phyloP scores from a whole-genome alignment of 192 early-diverging fungal genomes.

The Mortierella hygrophila region DNA sequence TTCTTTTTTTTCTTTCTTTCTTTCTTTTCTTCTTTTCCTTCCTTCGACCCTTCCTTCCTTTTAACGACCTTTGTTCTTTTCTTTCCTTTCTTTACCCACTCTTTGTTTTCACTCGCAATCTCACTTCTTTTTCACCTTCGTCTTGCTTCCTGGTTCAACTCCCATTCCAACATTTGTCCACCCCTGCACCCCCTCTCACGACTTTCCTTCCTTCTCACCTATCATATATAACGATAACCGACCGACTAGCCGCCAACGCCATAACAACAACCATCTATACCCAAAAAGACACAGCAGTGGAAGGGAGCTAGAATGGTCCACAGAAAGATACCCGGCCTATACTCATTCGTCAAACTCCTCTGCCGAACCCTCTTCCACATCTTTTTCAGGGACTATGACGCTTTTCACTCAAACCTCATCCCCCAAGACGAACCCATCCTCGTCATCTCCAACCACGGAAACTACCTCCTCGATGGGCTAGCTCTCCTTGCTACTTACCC shows the following conservation, averaged over 20 bases:
- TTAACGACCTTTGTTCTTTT: neutral
- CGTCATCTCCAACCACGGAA: conserved; percentile 60
- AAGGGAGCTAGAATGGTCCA: conserved; percentile 1
- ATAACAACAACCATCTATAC: neutral
- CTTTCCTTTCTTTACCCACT: no score
- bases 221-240: neutral
- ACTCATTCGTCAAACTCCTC: conserved; percentile 47
- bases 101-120: neutral
- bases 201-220: neutral
- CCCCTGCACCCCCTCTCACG: no score
- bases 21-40: no score
- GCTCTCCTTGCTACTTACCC: conserved; percentile 53
- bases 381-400: conserved; percentile 58
- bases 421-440: conserved; percentile 55
- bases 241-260: neutral
- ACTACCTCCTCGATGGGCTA: conserved; percentile 59
- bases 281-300: neutral
- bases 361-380: conserved; percentile 55
- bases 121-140: neutral
- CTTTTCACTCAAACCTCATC: conserved; percentile 44
- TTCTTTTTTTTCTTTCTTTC: neutral
- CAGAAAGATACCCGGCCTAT: conserved; percentile 49
- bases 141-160: neutral
- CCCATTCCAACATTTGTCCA: neutral
- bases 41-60: neutral